Conservation (phyloP, 164 flowering plant species). For the Chimonanthus praecox region DNA sequence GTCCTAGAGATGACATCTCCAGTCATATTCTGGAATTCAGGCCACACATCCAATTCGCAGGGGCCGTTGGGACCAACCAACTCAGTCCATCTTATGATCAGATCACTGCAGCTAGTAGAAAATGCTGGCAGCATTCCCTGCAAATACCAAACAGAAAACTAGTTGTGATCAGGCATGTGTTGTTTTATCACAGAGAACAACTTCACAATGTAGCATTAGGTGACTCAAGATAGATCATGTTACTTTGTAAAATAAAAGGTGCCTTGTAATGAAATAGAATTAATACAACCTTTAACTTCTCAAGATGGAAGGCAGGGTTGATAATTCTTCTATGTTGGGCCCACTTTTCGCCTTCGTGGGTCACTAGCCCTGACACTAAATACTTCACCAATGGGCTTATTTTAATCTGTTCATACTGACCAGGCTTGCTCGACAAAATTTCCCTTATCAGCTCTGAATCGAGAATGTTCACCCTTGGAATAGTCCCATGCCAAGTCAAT, state of each 20-base stretch:
- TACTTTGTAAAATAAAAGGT: too few relatives aligned
- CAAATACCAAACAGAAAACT: background rate
- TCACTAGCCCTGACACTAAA: conserved; percentile 11
- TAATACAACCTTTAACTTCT: conserved; percentile 22
- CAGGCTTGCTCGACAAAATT: conserved; percentile 10
- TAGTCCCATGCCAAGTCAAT: conserved; percentile 8
- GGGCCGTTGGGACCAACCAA: conserved; percentile 9
- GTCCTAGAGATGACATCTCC: too few relatives aligned
- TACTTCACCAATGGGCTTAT: background rate
- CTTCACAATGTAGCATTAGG: background rate
- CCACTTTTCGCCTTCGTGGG: too few relatives aligned
- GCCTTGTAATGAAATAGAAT: background rate
- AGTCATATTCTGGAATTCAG: too few relatives aligned
- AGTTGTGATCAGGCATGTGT: background rate
- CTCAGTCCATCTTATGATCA: conserved; percentile 18
- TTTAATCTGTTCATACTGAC: conserved; percentile 10
- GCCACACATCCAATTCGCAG: background rate
- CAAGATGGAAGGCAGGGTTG: conserved; percentile 16
- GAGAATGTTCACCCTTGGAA: conserved; percentile 8
- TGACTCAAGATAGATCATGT: too few relatives aligned
- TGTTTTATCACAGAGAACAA: background rate
- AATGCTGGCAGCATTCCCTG: conserved; percentile 21
- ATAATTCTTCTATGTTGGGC: too few relatives aligned
- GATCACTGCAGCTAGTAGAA: background rate
- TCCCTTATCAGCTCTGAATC: conserved; percentile 13